A percentile compares a stretch with the other conserved stretches of the same genome.
Evolutionary conservation across 495 filamentous ascomycete genomes (phyloP).

Genomic region (Neurospora sp.): DNA sequence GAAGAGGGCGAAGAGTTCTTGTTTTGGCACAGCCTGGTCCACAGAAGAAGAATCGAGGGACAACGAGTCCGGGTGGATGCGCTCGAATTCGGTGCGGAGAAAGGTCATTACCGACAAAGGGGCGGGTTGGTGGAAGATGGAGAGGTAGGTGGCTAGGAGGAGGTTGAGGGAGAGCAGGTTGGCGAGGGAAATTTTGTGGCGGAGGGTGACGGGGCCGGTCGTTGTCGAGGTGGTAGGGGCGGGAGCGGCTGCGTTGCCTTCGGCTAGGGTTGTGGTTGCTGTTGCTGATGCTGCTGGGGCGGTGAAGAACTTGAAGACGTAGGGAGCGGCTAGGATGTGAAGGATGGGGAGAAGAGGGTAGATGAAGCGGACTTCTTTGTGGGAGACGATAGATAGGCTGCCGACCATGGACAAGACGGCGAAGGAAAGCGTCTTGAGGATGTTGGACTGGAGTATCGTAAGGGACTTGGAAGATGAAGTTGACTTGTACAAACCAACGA

Average conservation of each 20-base stretch:
- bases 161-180: conserved; percentile 57
- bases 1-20: conserved; percentile 64
- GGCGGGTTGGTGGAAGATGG: conserved; percentile 69
- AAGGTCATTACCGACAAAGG: conserved; percentile 60
- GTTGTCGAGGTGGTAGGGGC: conserved; percentile 7
- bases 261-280: conserved; percentile 20
- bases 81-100: conserved; percentile 61
- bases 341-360: conserved; percentile 84
- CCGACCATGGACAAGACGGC: conserved; percentile 49
- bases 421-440: conserved; percentile 48
- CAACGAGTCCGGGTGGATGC: conserved; percentile 7
- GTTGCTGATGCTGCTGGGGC: conserved; percentile 14
- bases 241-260: not conserved
- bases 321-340: conserved; percentile 65
- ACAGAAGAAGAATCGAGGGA: not conserved
- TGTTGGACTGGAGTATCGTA: conserved; percentile 28
- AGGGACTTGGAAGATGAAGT: conserved; percentile 21
- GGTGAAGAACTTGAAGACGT: conserved; percentile 56
- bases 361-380: conserved; percentile 97
- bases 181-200: conserved; percentile 43
- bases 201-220: conserved; percentile 19
- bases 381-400: conserved; percentile 67
- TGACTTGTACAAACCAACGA: conserved; percentile 52
- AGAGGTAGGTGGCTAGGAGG: conserved; percentile 62
- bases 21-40: not conserved